Base-by-base conservation (phyloP, 495 filamentous ascomycete species). In the Hypoxylon trugodes region DNA sequence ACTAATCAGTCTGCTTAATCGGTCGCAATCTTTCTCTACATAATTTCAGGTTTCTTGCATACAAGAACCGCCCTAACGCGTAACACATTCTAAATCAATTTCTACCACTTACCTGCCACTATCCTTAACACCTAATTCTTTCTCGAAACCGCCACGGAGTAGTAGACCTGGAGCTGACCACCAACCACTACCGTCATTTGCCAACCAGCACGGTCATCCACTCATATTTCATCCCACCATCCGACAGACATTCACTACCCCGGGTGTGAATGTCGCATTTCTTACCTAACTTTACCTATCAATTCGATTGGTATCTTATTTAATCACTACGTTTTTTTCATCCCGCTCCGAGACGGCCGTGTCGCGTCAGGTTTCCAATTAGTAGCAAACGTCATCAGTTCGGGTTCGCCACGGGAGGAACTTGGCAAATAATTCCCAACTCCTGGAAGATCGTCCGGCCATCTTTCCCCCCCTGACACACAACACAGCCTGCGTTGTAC, bases 301-400 rank as follows among this genome's bases (percentile, higher is more conserved):
- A 63, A 55, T 63, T 62, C 59, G 54, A 66, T 66, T 51, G 62
- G 50, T 63, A 62, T 69, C 59, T 46, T 62, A 48, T 62, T 59
- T 51, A 55, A 21, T 62, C 22, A 38, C 21, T 50, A 56, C n/a
- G 32, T 46, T 38, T 40, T 12, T 48, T 60, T 59, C 18, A 30
- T 33, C 53, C 18, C 26, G 38, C 35, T 30, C 41, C 25, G 26
- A 25, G 16, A 32, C 26, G 21, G 42, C 25, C 19, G 56, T 46
- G 64, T 57, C 64, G 52, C 58, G 47, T 61, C 47, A 25, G 35
- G 58, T 61, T 61, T 58, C n/a, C 64, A 61, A 61, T 50, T 46
- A 28, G 26, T 53, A 56, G 49, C 54, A 46, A 64, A 64, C 59
- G 59, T 68, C 65, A 64, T 64, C 59, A 43, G 46, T 38, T 57